A percentile compares a stretch with the other conserved stretches of the same genome.
These are phyloP conservation scores for Hypsizygus ulmarius DNA, from an alignment of 1,284 basidiomycete genomes.

Conservation along the genomic window DNA sequence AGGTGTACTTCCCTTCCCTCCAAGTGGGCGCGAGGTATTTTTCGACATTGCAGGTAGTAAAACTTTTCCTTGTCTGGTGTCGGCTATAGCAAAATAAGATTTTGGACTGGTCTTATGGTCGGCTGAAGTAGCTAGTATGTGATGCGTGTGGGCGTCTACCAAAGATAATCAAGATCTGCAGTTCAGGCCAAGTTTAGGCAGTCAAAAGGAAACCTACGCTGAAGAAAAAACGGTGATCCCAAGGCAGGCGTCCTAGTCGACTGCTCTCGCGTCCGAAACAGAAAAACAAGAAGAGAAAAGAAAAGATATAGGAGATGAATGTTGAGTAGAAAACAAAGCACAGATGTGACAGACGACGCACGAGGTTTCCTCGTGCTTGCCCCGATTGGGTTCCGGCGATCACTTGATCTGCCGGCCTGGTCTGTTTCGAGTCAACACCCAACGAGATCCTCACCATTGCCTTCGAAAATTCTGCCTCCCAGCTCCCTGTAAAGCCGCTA, in stretches of 20 bases:
- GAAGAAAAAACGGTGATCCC: conserved; percentile 38
- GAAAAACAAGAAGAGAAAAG: conserved; percentile 25
- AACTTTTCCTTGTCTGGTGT: conserved; percentile 14
- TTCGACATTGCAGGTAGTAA: conserved; percentile 15
- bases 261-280: conserved; percentile 24
- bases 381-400: conserved; percentile 22
- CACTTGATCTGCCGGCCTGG: conserved; percentile 14
- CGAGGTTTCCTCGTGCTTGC: conserved; percentile 36
- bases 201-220: conserved; percentile 26
- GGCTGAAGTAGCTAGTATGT: conserved; percentile 27
- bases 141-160: conserved; percentile 27
- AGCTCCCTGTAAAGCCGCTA: conserved; percentile 24
- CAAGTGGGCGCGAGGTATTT: conserved; percentile 11
- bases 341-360: conserved; percentile 26
- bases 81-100: conserved; percentile 15
- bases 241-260: conserved; percentile 25
- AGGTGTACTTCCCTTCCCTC: conserved; percentile 16
- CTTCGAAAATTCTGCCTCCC: conserved; percentile 38
- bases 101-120: conserved; percentile 20
- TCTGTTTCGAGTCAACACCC: conserved; percentile 21
- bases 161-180: conserved; percentile 10
- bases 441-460: conserved; percentile 36
- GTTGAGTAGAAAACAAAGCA: conserved; percentile 22
- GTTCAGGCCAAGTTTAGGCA: conserved; percentile 6
- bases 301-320: conserved; percentile 23